Evolutionary conservation across 73 alveolate species (phyloP).

Genomic region (Loxodes magnus): DNA sequence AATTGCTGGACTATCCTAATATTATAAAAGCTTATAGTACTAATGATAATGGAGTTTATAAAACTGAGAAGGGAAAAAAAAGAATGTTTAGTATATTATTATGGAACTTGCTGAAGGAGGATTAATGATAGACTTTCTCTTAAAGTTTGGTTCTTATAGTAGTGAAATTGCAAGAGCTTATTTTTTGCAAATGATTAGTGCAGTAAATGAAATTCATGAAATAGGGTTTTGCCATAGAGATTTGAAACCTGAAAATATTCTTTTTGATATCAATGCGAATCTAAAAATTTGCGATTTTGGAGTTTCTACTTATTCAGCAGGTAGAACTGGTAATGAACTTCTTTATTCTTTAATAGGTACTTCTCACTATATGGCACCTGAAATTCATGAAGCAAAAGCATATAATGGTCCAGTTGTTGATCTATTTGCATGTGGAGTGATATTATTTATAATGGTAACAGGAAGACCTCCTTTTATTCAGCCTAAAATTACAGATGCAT

Average conservation of each 20-base stretch:
- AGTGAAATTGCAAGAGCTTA: slow-evolving; percentile 56
- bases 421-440: slow-evolving; percentile 37
- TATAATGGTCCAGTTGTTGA: slow-evolving; percentile 32
- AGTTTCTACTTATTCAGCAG: slow-evolving; percentile 44
- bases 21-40: slow-evolving; percentile 30
- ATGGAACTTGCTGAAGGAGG: slow-evolving; percentile 77
- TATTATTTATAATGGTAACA: slow-evolving; percentile 32
- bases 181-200: slow-evolving; percentile 59
- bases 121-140: slow-evolving; percentile 66
- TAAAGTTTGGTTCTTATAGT: slow-evolving; percentile 58
- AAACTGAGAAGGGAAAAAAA: slow-evolving; percentile 16
- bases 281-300: slow-evolving; percentile 78
- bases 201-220: slow-evolving; percentile 55
- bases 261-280: slow-evolving; percentile 36
- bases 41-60: slow-evolving; percentile 20
- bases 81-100: slow-evolving; percentile 20
- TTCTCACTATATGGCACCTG: slow-evolving; percentile 52
- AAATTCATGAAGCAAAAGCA: slow-evolving; percentile 18
- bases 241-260: slow-evolving; percentile 70
- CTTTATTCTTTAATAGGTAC: slow-evolving; percentile 45
- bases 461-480: slow-evolving; percentile 60
- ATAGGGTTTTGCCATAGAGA: slow-evolving; percentile 65
- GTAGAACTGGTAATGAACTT: slow-evolving; percentile 23
- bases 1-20: slow-evolving; percentile 31
- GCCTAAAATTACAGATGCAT: too few relatives aligned